Base-by-base conservation (phyloP, 192 early-diverging fungal species). In the Coemansia sp. region DNA sequence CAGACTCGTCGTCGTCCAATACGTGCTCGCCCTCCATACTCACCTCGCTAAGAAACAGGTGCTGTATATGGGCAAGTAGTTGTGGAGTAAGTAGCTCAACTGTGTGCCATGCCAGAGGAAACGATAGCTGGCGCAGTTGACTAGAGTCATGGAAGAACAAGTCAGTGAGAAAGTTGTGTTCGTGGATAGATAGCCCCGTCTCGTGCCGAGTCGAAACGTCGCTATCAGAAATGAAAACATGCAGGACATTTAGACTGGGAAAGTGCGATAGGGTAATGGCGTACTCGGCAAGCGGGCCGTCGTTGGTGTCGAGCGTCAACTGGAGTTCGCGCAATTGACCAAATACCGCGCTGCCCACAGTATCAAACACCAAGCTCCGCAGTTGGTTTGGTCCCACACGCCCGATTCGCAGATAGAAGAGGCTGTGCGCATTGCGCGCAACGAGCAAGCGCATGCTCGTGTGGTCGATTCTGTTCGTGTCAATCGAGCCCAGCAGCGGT, bases 51-150 rank as follows among this genome's bases (percentile, higher is more conserved):
- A 67, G 54, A 19, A 41, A 6, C 56, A 67, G 29, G 4, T 44
- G 27, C n/a, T 31, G 53, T 3, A 59, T 50, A 2, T 34, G 6
- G 16, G 27, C n/a, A 17, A 67, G 41, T 35, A 59, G 56, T 14
- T 17, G 14, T 13, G 66, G 51, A 27, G 40, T 45, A 10, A 67
- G 66, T 11, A 67, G 7, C 66, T 67, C 66, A 19, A 67, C 66
- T 4, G 56, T 50, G 39, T 67, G 42, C 66, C 66, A 67, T 40
- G 66, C 54, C 31, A 67, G 34, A 39, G 66, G 66, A 21, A 67
- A 33, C n/a, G 35, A 24, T n/a, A 59, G 40, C 24, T 33, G 24
- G n/a, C 56, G 53, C 17, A 41, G 16, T 3, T 21, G 40, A 17
- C 14, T 31, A 7, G 54, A 39, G 29, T 19, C 27, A 33, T 10